Evolutionary conservation across 2,329 filamentous ascomycete genomes (phyloP).

Genomic region (Pseudogymnoascus sp.): DNA sequence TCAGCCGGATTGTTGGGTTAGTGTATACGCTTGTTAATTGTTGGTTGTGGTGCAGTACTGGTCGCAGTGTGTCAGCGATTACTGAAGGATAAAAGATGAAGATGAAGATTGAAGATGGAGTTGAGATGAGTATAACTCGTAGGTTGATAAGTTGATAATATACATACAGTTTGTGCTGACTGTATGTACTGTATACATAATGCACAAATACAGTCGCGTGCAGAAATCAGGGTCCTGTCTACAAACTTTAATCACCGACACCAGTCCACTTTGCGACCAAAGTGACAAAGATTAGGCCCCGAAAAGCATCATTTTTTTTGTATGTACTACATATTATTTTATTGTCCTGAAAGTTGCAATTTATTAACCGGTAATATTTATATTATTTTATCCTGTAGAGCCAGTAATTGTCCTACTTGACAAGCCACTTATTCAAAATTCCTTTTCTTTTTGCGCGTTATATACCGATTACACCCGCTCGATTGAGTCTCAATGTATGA

Average conservation of each 20-base stretch:
- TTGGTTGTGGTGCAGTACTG: neutral
- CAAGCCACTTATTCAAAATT: neutral
- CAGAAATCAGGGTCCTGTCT: conserved; percentile 3
- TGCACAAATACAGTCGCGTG: neutral
- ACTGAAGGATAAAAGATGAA: neutral
- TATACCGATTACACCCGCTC: neutral
- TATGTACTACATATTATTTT: neutral
- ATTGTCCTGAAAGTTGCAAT: neutral
- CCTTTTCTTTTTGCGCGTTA: neutral
- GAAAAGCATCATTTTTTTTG: neutral
- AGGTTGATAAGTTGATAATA: too few relatives aligned
- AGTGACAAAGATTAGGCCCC: neutral
- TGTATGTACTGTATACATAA: neutral
- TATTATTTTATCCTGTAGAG: neutral
- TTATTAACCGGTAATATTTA: neutral
- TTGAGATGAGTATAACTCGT: too few relatives aligned
- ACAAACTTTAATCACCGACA: neutral
- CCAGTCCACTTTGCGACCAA: too few relatives aligned
- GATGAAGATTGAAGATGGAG: too few relatives aligned
- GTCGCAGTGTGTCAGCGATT: neutral
- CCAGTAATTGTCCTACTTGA: neutral
- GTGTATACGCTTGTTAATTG: neutral
- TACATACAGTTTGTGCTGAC: neutral
- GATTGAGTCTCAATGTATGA: neutral
- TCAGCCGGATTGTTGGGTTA: neutral